These are phyloP conservation scores for Alternaria ethzedia DNA, from an alignment of 2,329 filamentous ascomycete species.

Conservation along the genomic window DNA sequence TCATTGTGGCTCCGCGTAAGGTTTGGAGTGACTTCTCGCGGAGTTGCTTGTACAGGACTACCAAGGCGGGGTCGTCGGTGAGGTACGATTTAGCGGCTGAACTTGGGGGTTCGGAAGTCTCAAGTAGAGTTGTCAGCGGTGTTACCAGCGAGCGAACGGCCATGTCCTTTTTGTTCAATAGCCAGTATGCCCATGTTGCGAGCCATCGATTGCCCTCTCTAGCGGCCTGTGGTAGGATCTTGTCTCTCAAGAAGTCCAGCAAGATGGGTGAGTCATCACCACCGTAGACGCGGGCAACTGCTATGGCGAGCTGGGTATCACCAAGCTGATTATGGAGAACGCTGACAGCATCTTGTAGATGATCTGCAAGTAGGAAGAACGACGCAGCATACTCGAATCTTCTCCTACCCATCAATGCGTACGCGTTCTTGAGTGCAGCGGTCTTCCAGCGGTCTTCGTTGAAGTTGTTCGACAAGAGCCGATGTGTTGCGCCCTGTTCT, in stretches of 20 bases:
- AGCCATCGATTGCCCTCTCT: constrained; percentile 90
- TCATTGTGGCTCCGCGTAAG: constrained; percentile 80
- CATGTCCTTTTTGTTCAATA: constrained; percentile 80
- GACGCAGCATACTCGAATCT: constrained; percentile 94
- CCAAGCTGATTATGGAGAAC: constrained; percentile 86
- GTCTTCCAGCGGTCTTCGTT: constrained; percentile 85
- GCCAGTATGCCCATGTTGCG: constrained; percentile 94
- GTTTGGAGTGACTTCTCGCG: constrained; percentile 83
- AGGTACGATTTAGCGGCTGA: constrained; percentile 80
- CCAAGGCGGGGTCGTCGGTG: constrained; percentile 87
- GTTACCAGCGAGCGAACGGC: constrained; percentile 84
- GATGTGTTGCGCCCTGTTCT: constrained; percentile 81
- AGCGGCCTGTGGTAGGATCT: constrained; percentile 77
- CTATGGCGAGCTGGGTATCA: constrained; percentile 88
- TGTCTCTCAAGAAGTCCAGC: constrained; percentile 75
- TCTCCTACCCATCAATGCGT: constrained; percentile 88
- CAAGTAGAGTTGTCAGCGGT: constrained; percentile 76
- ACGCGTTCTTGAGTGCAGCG: constrained; percentile 92
- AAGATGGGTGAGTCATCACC: constrained; percentile 81
- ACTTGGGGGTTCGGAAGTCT: constrained; percentile 71
- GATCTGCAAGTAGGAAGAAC: constrained; percentile 91
- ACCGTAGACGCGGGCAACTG: constrained; percentile 85
- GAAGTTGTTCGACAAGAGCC: constrained; percentile 89
- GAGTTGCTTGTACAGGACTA: constrained; percentile 86
- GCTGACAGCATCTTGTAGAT: constrained; percentile 81